phyloP scores from a whole-genome alignment of 1,139 yeast species.

The Protomyces pachydermus region DNA sequence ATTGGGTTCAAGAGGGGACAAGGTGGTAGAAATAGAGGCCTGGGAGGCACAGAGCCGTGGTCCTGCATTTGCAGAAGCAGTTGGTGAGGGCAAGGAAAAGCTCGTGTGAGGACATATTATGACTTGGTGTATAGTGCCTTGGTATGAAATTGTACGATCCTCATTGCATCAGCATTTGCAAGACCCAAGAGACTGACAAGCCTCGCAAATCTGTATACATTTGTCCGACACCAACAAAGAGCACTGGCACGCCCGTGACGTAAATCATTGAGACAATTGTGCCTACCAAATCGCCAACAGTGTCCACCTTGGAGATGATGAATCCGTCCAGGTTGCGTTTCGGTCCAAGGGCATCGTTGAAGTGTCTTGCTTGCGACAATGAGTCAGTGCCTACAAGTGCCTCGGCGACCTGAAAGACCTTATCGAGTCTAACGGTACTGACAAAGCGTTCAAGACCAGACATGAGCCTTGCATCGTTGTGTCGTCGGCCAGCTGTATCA shows the following conservation, averaged over 20 bases:
- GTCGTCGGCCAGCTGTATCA: constrained; percentile 98
- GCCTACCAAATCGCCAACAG: constrained; percentile 95
- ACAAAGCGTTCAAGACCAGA: constrained; percentile 94
- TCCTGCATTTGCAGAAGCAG: too few species aligned
- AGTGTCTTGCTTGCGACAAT: constrained; percentile 89
- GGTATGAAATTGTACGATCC: too few species aligned
- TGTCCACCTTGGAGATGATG: constrained; percentile 90
- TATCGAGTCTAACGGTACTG: constrained; percentile 90
- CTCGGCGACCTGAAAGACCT: constrained; percentile 97
- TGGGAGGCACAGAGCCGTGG: neutral
- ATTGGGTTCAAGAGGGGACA: neutral
- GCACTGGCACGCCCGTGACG: constrained; percentile 90
- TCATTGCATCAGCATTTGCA: constrained; percentile 61
- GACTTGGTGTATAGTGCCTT: too few species aligned
- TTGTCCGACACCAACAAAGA: constrained; percentile 95
- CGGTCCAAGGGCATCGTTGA: constrained; percentile 88
- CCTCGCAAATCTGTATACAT: constrained; percentile 92
- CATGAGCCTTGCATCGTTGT: constrained; percentile 91
- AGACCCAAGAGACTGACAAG: constrained; percentile 90
- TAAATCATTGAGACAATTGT: constrained; percentile 97
- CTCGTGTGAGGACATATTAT: too few species aligned
- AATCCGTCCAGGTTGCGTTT: constrained; percentile 79
- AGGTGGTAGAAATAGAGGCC: neutral
- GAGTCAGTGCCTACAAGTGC: constrained; percentile 97
- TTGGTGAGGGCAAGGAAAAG: too few species aligned